phyloP scores from a whole-genome alignment of 2,329 filamentous ascomycete genomes.

The Ophiocordyceps sinensis region DNA sequence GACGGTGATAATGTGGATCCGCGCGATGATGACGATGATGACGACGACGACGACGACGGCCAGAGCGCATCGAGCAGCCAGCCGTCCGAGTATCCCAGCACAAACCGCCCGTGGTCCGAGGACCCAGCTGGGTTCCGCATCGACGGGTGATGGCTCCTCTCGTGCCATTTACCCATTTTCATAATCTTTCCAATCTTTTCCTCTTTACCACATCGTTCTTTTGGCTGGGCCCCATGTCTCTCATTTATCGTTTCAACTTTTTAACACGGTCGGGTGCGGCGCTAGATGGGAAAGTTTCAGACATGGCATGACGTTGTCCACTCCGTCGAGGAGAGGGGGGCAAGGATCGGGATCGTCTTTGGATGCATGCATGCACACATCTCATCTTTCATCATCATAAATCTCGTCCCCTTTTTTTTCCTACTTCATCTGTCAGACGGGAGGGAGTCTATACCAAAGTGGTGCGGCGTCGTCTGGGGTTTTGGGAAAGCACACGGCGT shows the following conservation, averaged over 20 bases:
- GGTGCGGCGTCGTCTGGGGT: too few species aligned
- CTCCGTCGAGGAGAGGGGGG: too few species aligned
- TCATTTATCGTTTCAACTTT: too few species aligned
- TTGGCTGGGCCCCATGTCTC: too few species aligned
- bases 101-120: conserved; percentile 25
- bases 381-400: neutral
- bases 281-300: too few species aligned
- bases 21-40: conserved; percentile 7
- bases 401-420: neutral
- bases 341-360: too few species aligned
- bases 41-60: conserved; percentile 4
- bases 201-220: neutral
- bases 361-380: too few species aligned
- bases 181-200: neutral
- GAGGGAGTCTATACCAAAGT: too few species aligned
- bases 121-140: conserved; percentile 20
- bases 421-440: too few species aligned
- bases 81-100: conserved; percentile 43
- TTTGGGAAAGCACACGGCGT: too few species aligned
- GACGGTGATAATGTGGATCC: conserved; percentile 40
- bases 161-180: neutral
- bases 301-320: too few species aligned
- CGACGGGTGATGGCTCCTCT: conserved; percentile 2
- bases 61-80: conserved; percentile 30
- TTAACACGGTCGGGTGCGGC: too few species aligned